Evolutionary conservation across 805 yeast genomes (phyloP).

Genomic region (Ogataea pilisensis): DNA sequence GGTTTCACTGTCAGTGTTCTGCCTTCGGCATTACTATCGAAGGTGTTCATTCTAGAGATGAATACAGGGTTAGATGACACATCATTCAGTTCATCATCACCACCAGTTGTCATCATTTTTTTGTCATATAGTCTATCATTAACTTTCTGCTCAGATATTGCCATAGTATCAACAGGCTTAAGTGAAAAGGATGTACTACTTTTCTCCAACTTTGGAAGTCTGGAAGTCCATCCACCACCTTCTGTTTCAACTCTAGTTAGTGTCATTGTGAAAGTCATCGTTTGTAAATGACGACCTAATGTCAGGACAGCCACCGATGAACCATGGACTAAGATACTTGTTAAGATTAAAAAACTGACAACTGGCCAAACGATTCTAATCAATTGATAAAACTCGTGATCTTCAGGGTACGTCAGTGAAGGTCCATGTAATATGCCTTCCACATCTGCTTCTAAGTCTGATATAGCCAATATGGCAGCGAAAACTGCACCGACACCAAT

Average conservation of each 20-base stretch:
- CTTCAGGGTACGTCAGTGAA: conserved; percentile 26
- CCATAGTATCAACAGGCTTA: conserved; percentile 73
- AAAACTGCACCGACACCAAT: conserved; percentile 49
- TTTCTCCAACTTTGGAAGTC: conserved; percentile 76
- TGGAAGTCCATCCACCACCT: conserved; percentile 84
- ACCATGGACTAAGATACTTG: conserved; percentile 58
- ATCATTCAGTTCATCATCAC: conserved; percentile 13
- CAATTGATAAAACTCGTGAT: conserved; percentile 26
- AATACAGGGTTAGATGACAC: conserved; percentile 6
- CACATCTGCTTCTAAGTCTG: conserved; percentile 34
- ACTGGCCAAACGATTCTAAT: conserved; percentile 44
- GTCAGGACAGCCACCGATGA: conserved; percentile 57
- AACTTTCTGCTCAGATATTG: conserved; percentile 25
- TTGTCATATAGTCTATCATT: conserved; percentile 1
- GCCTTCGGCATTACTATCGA: conserved; percentile 20
- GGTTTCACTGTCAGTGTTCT: conserved; percentile 51
- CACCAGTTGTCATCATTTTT: too few species aligned
- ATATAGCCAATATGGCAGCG: conserved; percentile 33
- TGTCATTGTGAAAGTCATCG: conserved; percentile 90
- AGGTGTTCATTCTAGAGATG: neutral
- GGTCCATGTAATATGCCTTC: conserved; percentile 35
- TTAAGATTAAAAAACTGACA: conserved; percentile 47
- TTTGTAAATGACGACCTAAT: conserved; percentile 80
- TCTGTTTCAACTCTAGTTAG: conserved; percentile 64
- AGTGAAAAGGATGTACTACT: conserved; percentile 74